Evolutionary conservation across 2,329 filamentous ascomycete genomes (phyloP).

Genomic region (Cylindrodendrum hubeiense): DNA sequence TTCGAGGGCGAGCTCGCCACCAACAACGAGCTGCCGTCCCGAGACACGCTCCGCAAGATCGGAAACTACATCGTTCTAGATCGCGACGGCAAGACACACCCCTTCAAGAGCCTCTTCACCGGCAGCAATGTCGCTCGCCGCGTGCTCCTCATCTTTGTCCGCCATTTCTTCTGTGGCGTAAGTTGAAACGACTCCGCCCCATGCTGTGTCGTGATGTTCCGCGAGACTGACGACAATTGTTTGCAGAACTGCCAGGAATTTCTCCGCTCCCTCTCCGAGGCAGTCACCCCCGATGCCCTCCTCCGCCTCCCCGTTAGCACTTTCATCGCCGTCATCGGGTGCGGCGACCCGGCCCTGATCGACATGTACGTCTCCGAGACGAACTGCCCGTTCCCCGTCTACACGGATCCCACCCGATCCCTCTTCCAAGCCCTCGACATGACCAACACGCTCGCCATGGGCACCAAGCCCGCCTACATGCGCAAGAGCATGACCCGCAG

Average conservation of each 20-base stretch:
- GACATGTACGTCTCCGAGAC: constrained; percentile 73
- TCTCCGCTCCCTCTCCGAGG: constrained; percentile 70
- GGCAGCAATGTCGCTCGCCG: constrained; percentile 65
- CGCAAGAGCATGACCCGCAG: constrained; percentile 64
- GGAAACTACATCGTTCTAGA: constrained; percentile 72
- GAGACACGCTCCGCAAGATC: constrained; percentile 62
- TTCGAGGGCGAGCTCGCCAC: constrained; percentile 69
- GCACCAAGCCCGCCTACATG: constrained; percentile 74
- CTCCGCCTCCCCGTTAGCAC: constrained; percentile 66
- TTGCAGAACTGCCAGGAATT: constrained; percentile 81
- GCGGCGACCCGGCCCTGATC: constrained; percentile 77
- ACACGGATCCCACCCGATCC: constrained; percentile 77
- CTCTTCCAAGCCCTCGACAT: constrained; percentile 78
- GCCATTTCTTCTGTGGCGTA: constrained; percentile 86
- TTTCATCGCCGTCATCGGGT: constrained; percentile 78
- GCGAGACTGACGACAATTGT: background rate
- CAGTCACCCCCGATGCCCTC: constrained; percentile 65
- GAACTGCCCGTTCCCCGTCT: constrained; percentile 78
- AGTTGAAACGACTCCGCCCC: constrained; percentile 48
- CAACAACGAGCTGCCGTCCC: constrained; percentile 66
- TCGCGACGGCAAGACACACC: constrained; percentile 67
- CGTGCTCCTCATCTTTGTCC: constrained; percentile 79
- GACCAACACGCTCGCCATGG: constrained; percentile 72
- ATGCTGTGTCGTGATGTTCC: background rate
- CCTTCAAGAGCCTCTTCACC: constrained; percentile 74